These are phyloP conservation scores for Ophiostoma quercus DNA, from an alignment of 2,329 filamentous ascomycete genomes.

Conservation along the genomic window DNA sequence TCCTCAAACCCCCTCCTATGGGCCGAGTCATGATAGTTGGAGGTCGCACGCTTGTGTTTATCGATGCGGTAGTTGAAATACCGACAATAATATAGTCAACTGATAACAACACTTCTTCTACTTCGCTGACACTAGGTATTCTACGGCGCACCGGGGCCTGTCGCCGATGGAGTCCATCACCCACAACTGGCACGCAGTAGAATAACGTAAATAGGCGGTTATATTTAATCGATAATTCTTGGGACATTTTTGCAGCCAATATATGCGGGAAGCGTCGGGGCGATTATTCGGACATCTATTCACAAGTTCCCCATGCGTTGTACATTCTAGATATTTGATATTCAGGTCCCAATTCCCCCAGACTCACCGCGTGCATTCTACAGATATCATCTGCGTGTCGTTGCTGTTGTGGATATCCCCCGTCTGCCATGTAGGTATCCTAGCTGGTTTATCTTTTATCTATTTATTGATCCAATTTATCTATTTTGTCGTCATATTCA, in stretches of 20 bases:
- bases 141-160: neutral
- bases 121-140: neutral
- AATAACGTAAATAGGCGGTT: neutral
- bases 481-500: neutral
- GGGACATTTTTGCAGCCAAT: neutral
- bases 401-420: neutral
- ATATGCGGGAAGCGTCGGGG: neutral
- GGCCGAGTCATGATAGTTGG: neutral
- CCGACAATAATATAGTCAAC: neutral
- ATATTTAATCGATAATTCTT: neutral
- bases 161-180: conserved; percentile 3
- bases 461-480: neutral
- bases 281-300: neutral
- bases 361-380: neutral
- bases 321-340: neutral
- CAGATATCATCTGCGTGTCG: neutral
- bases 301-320: neutral
- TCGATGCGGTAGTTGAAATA: neutral
- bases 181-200: conserved; percentile 5
- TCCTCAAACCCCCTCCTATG: neutral
- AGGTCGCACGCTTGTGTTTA: neutral
- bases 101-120: neutral
- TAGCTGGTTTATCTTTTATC: neutral
- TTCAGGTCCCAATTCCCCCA: neutral
- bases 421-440: conserved; percentile 4